These are phyloP conservation scores for Paraphoma sp. DNA, from an alignment of 2,329 filamentous ascomycete genomes.

Conservation along the genomic window DNA sequence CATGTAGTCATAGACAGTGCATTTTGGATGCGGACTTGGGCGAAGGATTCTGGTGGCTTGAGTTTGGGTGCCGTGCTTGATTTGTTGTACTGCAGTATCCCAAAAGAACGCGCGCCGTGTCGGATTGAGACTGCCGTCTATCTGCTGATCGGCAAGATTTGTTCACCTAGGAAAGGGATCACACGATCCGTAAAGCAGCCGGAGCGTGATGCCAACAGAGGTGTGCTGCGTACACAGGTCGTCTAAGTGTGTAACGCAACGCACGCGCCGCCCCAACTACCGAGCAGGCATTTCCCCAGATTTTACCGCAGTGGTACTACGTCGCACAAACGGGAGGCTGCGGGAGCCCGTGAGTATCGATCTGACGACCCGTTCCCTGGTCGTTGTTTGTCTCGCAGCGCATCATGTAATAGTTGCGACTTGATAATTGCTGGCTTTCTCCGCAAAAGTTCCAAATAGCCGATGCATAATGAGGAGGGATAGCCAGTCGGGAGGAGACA, in stretches of 20 bases:
- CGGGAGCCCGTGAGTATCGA: conserved; percentile 5
- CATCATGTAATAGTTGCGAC: neutral
- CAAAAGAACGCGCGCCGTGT: neutral
- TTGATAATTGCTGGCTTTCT: conserved; percentile 2
- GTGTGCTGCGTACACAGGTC: neutral
- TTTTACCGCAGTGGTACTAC: conserved; percentile 11
- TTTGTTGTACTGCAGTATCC: neutral
- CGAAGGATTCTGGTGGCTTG: too few relatives aligned
- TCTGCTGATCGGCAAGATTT: too few relatives aligned
- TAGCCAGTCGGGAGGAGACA: neutral
- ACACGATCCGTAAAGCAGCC: too few relatives aligned
- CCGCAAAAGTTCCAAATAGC: conserved; percentile 9
- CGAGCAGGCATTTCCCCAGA: conserved; percentile 3
- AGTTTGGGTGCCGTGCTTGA: neutral
- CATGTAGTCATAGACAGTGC: too few relatives aligned
- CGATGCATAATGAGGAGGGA: neutral
- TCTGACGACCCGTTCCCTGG: conserved; percentile 16
- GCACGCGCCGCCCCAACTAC: conserved; percentile 1
- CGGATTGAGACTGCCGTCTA: neutral
- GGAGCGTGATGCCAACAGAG: neutral
- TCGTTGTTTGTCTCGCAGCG: conserved; percentile 7
- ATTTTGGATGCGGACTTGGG: too few relatives aligned
- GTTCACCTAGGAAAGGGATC: too few relatives aligned
- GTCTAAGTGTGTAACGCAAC: neutral
- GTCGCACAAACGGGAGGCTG: conserved; percentile 10